Evolutionary conservation across 179 eudicot genomes (phyloP), one percentile per base, ranked within the genome.

Genomic region (Silene coronaria): DNA sequence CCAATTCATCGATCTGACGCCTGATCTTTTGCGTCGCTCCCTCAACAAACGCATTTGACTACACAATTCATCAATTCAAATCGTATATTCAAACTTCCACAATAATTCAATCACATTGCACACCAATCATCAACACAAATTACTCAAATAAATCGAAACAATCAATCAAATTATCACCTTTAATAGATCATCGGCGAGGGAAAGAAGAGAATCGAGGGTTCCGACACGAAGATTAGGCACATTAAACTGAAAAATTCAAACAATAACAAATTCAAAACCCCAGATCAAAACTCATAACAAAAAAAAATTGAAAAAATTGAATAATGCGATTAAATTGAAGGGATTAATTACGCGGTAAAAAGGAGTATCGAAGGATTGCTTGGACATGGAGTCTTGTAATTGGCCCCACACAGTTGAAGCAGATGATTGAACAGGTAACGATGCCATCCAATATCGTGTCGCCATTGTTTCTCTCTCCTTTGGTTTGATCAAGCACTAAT

Each of bases 181-280:
- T 61, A 87, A 36, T 36, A 95, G 93, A 70, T 95, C 99, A 63
- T 95, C 99, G 76, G 97, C 92, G 67, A 93, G 93, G 12, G 97
- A 80, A 14, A 95, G 76, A 9, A 93, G 92, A 65, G 97, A 95
- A 85, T 95, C 97, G 6, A 95, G 81, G 12, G 99, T 95, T 6
- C 99, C 99, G 6, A 95, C 97, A 51, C 97, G 89, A n/a, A 95
- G 97, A 87, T 87, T 88, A 13, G 99, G 97, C 67, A 90, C 87
- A 81, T 91, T 95, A 79, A 92, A 95, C 99, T 95, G 90, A 84
- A 64, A 87, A 77, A 65, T 26, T 24, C 28, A 62, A 24, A 2
- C 66, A 62, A 62, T n/a, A 53, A 53, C 58, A 53, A 27, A 3
- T 13, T 17, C 1, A 16, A 14, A 64, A 64, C 34, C n/a, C 58